Base-by-base conservation (phyloP, 169 alveolate species). In the Plasmodium ovale region DNA sequence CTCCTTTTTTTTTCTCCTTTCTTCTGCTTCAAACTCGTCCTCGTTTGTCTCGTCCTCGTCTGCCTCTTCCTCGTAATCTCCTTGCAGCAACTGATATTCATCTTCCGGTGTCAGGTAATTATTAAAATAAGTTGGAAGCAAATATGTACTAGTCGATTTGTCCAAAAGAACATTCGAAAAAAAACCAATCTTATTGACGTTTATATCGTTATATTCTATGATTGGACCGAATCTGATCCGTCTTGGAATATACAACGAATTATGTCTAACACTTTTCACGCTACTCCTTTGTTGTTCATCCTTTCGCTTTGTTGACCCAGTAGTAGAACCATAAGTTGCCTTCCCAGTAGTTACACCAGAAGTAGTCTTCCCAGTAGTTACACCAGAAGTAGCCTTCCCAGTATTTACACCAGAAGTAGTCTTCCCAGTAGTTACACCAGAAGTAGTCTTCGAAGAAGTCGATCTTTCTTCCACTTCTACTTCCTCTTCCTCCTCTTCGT, bases 151-250 rank as follows among this genome's bases (percentile, higher is more conserved):
- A 2, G 33, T 74, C 33, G 27, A 29, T 16, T n/a, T 74, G n/a
- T 59, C 73, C 54, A 74, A 4, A 74, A 59, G 27, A 14, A 74
- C 44, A 53, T 74, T 74, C 2, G 88, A 74, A 12, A 74, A 74
- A 60, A 74, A 42, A 1, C 74, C 54, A 1, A 74, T n/a, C 9
- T 74, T 74, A 74, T 62, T 74, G 25, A 74, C 51, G 51, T 74
- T 59, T 2, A 74, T 31, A 42, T 74, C 88, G 10, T 74, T 74
- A 74, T 60, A 65, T 51, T 74, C 88, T 42, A 74, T 53, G 3
- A 74, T 49, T 3, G 88, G 88, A 0, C 88, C 88, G 21, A 74
- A 74, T 3, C 37, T 59, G 1, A 74, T 47, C 12, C 21, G 35
- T 21, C 60, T 74, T 14, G 88, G 88, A 74, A 74, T 74, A 51